These are phyloP conservation scores for Truncatella angustata DNA, from an alignment of 2,329 filamentous ascomycete genomes.

Conservation along the genomic window DNA sequence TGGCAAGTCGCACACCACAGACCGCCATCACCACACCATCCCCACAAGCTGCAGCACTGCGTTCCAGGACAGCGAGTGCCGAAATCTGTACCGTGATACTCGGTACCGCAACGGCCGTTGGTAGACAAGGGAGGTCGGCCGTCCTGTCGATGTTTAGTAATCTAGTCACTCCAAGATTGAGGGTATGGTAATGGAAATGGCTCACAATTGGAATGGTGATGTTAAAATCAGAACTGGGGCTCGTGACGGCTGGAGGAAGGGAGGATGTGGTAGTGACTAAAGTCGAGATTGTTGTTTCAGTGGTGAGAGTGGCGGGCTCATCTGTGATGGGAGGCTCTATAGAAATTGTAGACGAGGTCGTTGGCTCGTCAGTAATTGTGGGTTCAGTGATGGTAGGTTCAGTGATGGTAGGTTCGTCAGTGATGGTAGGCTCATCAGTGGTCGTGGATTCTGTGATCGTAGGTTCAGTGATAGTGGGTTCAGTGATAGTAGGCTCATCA, in stretches of 20 bases:
- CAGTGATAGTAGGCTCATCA: neutral
- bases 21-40: neutral
- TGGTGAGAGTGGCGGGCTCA: neutral
- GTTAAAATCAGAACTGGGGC: neutral
- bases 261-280: neutral
- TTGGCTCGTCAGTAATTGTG: neutral
- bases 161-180: neutral
- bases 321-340: neutral
- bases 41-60: conserved; percentile 1
- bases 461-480: neutral
- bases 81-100: conserved; percentile 1
- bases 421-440: neutral
- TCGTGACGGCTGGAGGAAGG: neutral
- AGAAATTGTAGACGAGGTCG: neutral
- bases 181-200: no score
- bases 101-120: neutral
- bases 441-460: no score
- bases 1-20: neutral
- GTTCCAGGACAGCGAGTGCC: neutral
- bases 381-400: neutral
- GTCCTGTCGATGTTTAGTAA: neutral
- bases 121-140: neutral
- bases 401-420: neutral
- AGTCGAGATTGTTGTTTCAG: neutral
- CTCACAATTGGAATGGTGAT: neutral